A percentile compares a stretch with the other conserved stretches of the same genome.
Evolutionary conservation across 2,329 filamentous ascomycete genomes (phyloP).

Genomic region (Aspergillus neoniger): DNA sequence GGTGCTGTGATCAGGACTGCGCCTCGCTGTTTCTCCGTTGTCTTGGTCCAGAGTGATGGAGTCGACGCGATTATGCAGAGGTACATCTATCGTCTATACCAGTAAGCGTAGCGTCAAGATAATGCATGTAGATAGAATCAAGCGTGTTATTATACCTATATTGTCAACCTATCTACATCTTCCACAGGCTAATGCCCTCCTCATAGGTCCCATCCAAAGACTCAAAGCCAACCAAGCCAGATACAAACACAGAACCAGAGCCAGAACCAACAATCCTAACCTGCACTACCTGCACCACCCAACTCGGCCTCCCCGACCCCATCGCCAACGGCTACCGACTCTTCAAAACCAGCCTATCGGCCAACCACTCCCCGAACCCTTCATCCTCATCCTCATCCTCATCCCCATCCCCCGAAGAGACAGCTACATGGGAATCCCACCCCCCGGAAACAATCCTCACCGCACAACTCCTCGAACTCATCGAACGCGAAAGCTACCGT

Average conservation of each 20-base stretch:
- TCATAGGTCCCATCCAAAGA: neutral
- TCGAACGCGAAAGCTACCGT: conserved; percentile 58
- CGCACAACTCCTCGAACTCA: conserved; percentile 58
- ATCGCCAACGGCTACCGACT: conserved; percentile 50
- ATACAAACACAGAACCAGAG: conserved; percentile 33
- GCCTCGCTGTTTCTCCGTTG: conserved; percentile 28
- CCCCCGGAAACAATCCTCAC: conserved; percentile 47
- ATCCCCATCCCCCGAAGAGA: conserved; percentile 23
- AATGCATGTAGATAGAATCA: neutral
- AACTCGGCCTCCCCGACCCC: conserved; percentile 44
- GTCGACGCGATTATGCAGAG: conserved; percentile 38
- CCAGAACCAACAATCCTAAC: conserved; percentile 27
- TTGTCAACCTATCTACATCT: neutral
- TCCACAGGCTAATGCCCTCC: conserved; percentile 13
- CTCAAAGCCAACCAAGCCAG: neutral
- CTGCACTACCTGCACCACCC: conserved; percentile 34
- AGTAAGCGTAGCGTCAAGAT: neutral
- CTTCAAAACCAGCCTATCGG: conserved; percentile 51
- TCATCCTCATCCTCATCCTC: no score
- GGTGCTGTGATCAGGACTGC: conserved; percentile 17
- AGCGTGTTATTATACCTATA: neutral
- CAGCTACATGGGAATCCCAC: conserved; percentile 31
- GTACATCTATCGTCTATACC: conserved; percentile 31
- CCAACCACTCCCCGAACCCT: conserved; percentile 12
- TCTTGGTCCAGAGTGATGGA: conserved; percentile 29